A percentile compares a stretch with the other conserved stretches of the same genome.
These are phyloP conservation scores for Dioscorea alata DNA, from an alignment of 106 monocot species.

Conservation along the genomic window DNA sequence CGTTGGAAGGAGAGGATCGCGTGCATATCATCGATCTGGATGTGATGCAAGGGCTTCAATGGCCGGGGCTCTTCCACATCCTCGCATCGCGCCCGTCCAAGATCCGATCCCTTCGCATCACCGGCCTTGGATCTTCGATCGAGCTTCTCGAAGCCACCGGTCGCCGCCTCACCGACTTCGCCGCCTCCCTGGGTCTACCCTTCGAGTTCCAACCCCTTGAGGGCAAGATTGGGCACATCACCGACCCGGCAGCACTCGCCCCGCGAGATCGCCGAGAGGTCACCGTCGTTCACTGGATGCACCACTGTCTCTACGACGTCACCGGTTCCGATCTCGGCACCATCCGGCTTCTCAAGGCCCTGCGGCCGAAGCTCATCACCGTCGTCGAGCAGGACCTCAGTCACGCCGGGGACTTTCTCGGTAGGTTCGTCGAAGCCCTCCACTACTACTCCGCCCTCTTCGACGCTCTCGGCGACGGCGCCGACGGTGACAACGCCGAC, in stretches of 20 bases:
- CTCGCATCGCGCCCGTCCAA: constrained; percentile 20
- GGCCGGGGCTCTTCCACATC: constrained; percentile 42
- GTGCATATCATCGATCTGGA: constrained; percentile 26
- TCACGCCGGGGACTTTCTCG: constrained; percentile 17
- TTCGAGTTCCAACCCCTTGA: constrained; percentile 28
- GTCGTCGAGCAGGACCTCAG: constrained; percentile 32
- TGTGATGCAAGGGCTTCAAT: constrained; percentile 36
- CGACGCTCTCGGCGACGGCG: constrained; percentile 45
- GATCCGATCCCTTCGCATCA: constrained; percentile 19
- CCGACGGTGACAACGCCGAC: constrained; percentile 21
- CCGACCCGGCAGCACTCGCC: constrained; percentile 1
- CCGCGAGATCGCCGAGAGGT: constrained; percentile 1
- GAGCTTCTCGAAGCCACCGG: constrained; percentile 40
- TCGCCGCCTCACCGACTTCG: constrained; percentile 44
- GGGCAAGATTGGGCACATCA: constrained; percentile 13
- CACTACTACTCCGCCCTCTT: constrained; percentile 44
- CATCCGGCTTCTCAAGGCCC: constrained; percentile 5
- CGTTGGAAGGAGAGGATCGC: constrained; percentile 22
- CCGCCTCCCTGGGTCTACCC: constrained; percentile 42
- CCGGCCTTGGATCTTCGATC: constrained; percentile 21
- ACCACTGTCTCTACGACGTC: constrained; percentile 39
- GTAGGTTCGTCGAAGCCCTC: constrained; percentile 35
- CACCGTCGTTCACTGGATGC: constrained; percentile 35
- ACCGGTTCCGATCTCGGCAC: constrained; percentile 23
- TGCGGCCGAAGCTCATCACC: constrained; percentile 25